Evolutionary conservation across 1,284 basidiomycete genomes (phyloP), one percentile per base, ranked within the genome.

Genomic region (Ustilago vetiveriae): DNA sequence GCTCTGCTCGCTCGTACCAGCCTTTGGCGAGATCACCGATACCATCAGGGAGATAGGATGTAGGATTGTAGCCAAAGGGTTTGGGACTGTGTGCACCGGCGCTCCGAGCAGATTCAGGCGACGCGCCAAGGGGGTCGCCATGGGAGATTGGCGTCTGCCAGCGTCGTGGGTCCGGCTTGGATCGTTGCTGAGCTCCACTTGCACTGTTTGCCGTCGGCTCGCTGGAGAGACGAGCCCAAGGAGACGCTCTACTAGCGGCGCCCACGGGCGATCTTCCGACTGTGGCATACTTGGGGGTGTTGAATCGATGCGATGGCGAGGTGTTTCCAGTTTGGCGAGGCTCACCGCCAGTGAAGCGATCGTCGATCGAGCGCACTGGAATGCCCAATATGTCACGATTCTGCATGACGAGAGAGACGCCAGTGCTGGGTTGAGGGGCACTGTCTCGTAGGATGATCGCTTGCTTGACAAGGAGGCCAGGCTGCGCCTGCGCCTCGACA

Each of bases 11-110:
- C 29, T 75, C 67, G 45, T 77, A 79, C 45, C 76, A 58, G 35
- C 74, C 74, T 32, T 68, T 64, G 24, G 76, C 75, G 19, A 77
- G 29, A 29, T 79, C 74, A 39, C 60, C 64, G 21, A 79, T 55
- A 19, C 67, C 73, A 41, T 71, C 73, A 3, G 75, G 73, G 6
- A 76, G 49, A 33, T 70, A 72, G 0, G 64, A 54, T 0, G 72
- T 54, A 14, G 69, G 54, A 30, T 66, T 53, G 53, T 66, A 57
- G 39, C 62, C 67, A 42, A 65, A 65, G 1, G 67, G 36, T 43
- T 57, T 42, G 24, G 41, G 38, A 4, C 45, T 46, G 22, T 49
- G 45, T 7, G 35, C 19, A 29, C 47, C 48, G n/a, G 14, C 26
- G 24, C 10, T 57, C 19, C 24, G 38, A 3, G 19, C 37, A 19